Evolutionary conservation across 169 alveolate species (phyloP).

Genomic region (Eimeria brunetti): DNA sequence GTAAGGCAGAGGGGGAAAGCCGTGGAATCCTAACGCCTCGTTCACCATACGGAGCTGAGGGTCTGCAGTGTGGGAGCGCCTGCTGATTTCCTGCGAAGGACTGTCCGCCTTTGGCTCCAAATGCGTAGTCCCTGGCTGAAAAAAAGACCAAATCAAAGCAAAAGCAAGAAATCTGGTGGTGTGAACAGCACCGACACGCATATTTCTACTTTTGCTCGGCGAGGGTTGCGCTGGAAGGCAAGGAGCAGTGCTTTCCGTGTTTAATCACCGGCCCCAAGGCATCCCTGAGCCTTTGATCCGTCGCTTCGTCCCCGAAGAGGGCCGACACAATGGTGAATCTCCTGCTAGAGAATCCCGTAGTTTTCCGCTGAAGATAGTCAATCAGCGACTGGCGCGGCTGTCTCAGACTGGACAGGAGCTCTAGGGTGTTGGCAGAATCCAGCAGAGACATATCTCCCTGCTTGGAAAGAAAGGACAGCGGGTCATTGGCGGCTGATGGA

Average conservation of each 20-base stretch:
- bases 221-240: not conserved
- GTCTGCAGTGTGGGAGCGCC: not conserved
- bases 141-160: not conserved
- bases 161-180: not conserved
- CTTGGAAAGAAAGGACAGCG: not conserved
- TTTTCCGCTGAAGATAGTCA: not conserved
- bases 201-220: not conserved
- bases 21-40: conserved; percentile 66
- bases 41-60: conserved; percentile 47
- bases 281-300: conserved; percentile 47
- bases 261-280: conserved; percentile 56
- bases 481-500: not conserved
- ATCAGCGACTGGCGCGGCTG: conserved; percentile 14
- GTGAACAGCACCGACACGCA: not conserved
- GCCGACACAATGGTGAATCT: conserved; percentile 59
- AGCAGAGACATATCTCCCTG: conserved; percentile 55
- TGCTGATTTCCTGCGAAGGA: not conserved
- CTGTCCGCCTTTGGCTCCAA: not conserved
- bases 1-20: conserved; percentile 74
- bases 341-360: conserved; percentile 44
- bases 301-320: conserved; percentile 48
- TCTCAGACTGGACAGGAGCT: conserved; percentile 35
- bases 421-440: conserved; percentile 42
- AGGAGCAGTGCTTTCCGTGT: not conserved
- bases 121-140: conserved; percentile 54